Conservation (phyloP, 192 early-diverging fungal genomes). For the Coemansia sp. region DNA sequence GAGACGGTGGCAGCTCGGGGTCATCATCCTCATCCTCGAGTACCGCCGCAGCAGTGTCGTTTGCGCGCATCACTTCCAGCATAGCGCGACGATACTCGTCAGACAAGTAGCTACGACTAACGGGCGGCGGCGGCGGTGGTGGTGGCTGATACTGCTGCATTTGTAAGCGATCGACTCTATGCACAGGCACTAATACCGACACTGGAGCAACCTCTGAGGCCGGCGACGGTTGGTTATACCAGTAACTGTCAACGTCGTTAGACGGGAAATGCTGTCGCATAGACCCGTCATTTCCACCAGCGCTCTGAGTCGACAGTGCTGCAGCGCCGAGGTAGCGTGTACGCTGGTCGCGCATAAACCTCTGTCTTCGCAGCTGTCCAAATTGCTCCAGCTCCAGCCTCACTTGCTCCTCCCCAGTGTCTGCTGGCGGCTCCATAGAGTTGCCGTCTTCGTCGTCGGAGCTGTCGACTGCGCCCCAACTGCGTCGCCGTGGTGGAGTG, state of each 20-base stretch:
- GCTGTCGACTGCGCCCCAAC: slow-evolving; percentile 10
- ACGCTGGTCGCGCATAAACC: slow-evolving; percentile 43
- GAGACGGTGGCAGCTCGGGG: slow-evolving; percentile 1
- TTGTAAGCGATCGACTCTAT: slow-evolving; percentile 7
- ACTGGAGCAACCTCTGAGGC: not conserved
- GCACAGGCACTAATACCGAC: not conserved
- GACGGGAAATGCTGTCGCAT: slow-evolving; percentile 36
- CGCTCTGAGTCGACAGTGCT: not conserved
- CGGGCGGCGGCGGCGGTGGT: not conserved
- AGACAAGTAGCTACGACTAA: not conserved
- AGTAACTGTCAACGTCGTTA: slow-evolving; percentile 59
- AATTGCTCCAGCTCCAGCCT: slow-evolving; percentile 32
- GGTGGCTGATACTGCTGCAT: slow-evolving; percentile 1
- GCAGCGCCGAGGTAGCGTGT: slow-evolving; percentile 7
- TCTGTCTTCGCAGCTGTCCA: slow-evolving; percentile 30
- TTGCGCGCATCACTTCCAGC: slow-evolving; percentile 36
- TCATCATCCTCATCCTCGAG: slow-evolving; percentile 24
- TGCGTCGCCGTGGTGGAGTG: slow-evolving; percentile 33
- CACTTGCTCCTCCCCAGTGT: slow-evolving; percentile 14
- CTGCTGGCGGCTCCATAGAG: not conserved
- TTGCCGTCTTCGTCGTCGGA: slow-evolving; percentile 17
- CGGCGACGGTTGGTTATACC: slow-evolving; percentile 51
- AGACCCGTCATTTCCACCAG: not conserved
- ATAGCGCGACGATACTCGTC: slow-evolving; percentile 40
- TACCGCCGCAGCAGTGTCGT: slow-evolving; percentile 2